Base-by-base conservation (phyloP, 2,329 filamentous ascomycete species). In the Xylariaceae sp. region DNA sequence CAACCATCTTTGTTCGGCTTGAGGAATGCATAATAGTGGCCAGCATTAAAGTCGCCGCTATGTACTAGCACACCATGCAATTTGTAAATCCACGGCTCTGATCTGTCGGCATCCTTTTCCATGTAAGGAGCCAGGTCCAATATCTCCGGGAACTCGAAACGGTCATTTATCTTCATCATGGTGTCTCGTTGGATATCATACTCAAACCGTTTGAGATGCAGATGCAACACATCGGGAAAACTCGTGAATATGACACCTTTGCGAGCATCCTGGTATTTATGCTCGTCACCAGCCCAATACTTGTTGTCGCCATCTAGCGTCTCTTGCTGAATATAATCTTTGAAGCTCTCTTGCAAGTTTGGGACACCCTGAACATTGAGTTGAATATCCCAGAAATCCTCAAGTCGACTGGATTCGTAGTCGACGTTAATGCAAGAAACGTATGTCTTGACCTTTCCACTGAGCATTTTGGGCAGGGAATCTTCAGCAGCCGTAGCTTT, bases 371-470 rank as follows among this genome's bases (percentile, higher is more conserved):
- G 88, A 47, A 99, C 95, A 62, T 97, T 99, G 63, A 99, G 82
- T 70, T 99, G 94, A 56, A 99, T 89, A 69, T 99, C 94, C 94
- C 94, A 99, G 70, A 96, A 99, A 64, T 99, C 95, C 71, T 99
- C 94, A 61, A 94, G 84, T 57, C 92, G 84, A 58, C 92, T 96
- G 19, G 91, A 96, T 74, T 97, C 92, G 74, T 96, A 99, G 65
- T 95, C 86, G 58, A 99, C 95, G 70, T 99, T 94, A 70, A 99
- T 96, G 75, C 95, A 99, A 19, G 89, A 95, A 61, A 99, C 95
- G 71, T 97, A 99, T 0, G 94, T 99, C 76, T 97, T 97, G 71
- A 95, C 92, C 73, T 97, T 97, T 53, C 94, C 95, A 54, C 94
- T 92, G 66, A 99, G 97, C 76, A 99, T 87, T 58, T 88, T 85